A percentile compares a stretch with the other conserved stretches of the same genome.
These are phyloP conservation scores for Maudiozyma turicensis DNA, from an alignment of 805 yeast genomes.

Conservation along the genomic window DNA sequence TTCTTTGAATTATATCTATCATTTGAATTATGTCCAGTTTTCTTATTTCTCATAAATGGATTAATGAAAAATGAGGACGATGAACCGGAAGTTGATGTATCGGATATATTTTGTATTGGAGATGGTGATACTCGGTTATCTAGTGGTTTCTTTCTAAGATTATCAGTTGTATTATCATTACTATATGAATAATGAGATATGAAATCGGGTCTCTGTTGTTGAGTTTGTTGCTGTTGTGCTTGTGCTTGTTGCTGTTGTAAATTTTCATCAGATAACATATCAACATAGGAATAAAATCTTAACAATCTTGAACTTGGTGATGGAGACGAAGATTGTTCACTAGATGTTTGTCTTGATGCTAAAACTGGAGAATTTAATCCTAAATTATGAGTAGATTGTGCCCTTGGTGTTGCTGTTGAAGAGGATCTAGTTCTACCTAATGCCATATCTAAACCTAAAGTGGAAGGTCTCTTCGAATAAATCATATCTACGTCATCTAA, in stretches of 20 bases:
- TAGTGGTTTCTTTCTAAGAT: not conserved
- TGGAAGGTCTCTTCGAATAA: constrained; percentile 51
- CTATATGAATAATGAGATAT: not conserved
- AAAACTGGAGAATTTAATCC: no score
- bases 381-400: not conserved
- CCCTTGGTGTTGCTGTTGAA: not conserved
- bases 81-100: not conserved
- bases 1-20: not conserved
- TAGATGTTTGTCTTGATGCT: not conserved
- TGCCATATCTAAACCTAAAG: constrained; percentile 35
- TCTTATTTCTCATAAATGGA: constrained; percentile 1
- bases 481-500: constrained; percentile 67
- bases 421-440: constrained; percentile 1
- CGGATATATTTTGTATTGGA: not conserved
- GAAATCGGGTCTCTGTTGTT: not conserved
- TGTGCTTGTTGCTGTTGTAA: not conserved
- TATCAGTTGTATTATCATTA: not conserved
- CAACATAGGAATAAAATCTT: constrained; percentile 69
- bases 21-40: not conserved
- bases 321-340: not conserved
- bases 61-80: constrained; percentile 1
- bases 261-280: constrained; percentile 54
- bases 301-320: constrained; percentile 16
- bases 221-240: not conserved
- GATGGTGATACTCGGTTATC: not conserved